phyloP scores from a whole-genome alignment of 305 asterid species.

The Solanum hybrid region DNA sequence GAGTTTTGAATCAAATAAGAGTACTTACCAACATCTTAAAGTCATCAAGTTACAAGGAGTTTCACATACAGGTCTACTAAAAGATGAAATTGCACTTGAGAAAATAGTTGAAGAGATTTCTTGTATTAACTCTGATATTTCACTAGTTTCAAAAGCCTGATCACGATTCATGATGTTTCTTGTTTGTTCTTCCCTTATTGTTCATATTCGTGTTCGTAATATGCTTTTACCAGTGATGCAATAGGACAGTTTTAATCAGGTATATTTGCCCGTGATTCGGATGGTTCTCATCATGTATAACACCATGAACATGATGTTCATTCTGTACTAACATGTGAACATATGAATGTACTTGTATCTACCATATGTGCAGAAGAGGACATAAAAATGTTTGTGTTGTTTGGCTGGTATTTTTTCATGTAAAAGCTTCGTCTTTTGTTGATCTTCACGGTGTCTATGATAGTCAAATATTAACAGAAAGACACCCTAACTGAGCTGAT shows the following conservation, averaged over 20 bases:
- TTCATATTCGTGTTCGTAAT: not conserved
- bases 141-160: constrained; percentile 8
- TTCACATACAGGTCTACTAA: constrained; percentile 47
- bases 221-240: not conserved
- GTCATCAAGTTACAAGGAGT: constrained; percentile 53
- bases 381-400: not conserved
- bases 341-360: not conserved
- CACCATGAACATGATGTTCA: not conserved
- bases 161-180: not conserved
- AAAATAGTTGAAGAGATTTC: constrained; percentile 32
- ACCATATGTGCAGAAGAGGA: not conserved
- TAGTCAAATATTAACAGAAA: not conserved
- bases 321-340: not conserved
- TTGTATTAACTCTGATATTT: constrained; percentile 31
- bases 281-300: not conserved
- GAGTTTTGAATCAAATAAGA: constrained; percentile 29
- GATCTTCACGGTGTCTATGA: not conserved
- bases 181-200: not conserved
- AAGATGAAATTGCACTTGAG: constrained; percentile 36
- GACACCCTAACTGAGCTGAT: not conserved
- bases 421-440: not conserved
- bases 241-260: not conserved
- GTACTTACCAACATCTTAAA: constrained; percentile 28
- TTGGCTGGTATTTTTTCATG: not conserved
- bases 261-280: not conserved